Conservation (phyloP, 2,329 filamentous ascomycete species). For the Fusarium udum region DNA sequence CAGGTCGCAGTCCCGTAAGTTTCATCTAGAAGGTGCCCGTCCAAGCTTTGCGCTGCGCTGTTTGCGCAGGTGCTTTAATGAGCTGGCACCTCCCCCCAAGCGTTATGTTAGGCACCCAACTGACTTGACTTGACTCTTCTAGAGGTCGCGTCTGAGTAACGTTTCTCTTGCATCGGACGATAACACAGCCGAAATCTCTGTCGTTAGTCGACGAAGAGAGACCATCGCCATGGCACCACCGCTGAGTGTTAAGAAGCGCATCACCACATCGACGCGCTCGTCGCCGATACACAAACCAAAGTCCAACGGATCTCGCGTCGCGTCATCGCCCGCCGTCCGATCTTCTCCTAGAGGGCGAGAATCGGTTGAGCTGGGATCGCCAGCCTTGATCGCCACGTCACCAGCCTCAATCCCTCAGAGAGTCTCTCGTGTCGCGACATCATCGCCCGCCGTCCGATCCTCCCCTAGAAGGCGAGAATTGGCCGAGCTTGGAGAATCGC, state of each 20-base stretch:
- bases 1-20: constrained; percentile 33
- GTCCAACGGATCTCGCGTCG: background rate
- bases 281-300: background rate
- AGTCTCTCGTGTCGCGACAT: background rate
- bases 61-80: background rate
- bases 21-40: background rate
- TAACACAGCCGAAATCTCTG: constrained; percentile 1
- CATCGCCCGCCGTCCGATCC: background rate
- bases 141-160: constrained; percentile 29
- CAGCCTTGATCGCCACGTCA: background rate
- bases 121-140: background rate
- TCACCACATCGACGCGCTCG: background rate
- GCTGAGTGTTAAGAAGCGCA: background rate
- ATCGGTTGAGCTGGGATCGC: background rate
- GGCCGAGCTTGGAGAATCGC: background rate
- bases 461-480: background rate
- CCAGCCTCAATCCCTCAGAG: background rate
- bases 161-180: constrained; percentile 18
- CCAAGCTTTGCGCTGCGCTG: background rate
- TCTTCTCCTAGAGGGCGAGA: background rate
- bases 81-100: background rate
- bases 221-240: constrained; percentile 13
- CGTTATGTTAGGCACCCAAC: background rate
- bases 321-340: background rate
- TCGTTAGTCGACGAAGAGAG: constrained; percentile 5